Evolutionary conservation across 169 alveolate species (phyloP), one percentile per base, ranked within the genome.

Genomic region (Ichthyophthirius multifiliis): DNA sequence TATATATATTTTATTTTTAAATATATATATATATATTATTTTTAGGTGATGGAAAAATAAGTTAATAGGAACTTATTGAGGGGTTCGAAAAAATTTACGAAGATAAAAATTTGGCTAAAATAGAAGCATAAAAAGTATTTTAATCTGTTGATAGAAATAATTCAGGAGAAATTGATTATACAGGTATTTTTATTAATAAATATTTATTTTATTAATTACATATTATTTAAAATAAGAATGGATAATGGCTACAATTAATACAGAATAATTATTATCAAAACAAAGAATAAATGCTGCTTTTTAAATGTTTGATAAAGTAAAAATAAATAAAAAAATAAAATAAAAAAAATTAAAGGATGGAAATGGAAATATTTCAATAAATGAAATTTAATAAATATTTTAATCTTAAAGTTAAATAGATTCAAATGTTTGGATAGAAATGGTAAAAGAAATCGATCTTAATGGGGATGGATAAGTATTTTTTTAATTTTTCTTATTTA

Each of bases 151-250:
- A 98, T 93, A 92, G 94, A 23, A 99, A 98, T 84, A 92, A 92
- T 39, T 95, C 94, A 80, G 99, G 99, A n/a, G 93, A 87, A 46
- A 96, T 98, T 35, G 99, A 98, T 78, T 98, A 97, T 88, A 62
- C 85, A 74, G n/a, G n/a, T n/a, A n/a, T n/a, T n/a, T n/a, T n/a
- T n/a, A n/a, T n/a, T n/a, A n/a, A n/a, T n/a, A n/a, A n/a, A n/a
- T n/a, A n/a, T n/a, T n/a, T n/a, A n/a, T n/a, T n/a, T n/a, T n/a
- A n/a, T n/a, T n/a, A n/a, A n/a, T n/a, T n/a, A n/a, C n/a, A n/a
- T n/a, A n/a, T n/a, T n/a, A n/a, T n/a, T n/a, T n/a, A n/a, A n/a
- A n/a, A n/a, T n/a, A n/a, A n/a, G 96, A 93, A 87, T 93, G 87
- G 75, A 62, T 90, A 23, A 87, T 88, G 65, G 97, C 94, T 20